Conservation (phyloP, 352 stramenopile species). For the Phytophthora ohioensis region DNA sequence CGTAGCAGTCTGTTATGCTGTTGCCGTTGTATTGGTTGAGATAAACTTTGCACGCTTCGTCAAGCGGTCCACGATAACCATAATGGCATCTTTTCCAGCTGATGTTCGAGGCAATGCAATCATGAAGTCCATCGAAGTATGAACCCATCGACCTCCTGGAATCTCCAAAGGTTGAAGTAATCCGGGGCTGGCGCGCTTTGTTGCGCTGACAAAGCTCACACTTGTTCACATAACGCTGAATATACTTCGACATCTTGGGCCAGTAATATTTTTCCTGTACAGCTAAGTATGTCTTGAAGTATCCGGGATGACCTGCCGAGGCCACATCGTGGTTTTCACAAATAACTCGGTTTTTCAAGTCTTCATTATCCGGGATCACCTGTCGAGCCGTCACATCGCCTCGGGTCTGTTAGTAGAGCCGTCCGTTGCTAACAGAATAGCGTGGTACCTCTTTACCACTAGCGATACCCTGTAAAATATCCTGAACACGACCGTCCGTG, state of each 20-base stretch:
- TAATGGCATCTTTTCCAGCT: slow-evolving; percentile 8
- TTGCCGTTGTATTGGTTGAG: slow-evolving; percentile 6
- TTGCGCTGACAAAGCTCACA: slow-evolving; percentile 23
- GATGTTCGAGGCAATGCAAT: slow-evolving; percentile 3
- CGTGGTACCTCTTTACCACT: slow-evolving; percentile 3
- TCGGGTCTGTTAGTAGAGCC: slow-evolving; percentile 11
- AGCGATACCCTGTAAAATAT: slow-evolving; percentile 5
- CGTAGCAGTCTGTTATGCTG: slow-evolving; percentile 1
- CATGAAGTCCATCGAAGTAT: slow-evolving; percentile 29
- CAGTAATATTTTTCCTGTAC: slow-evolving; percentile 17
- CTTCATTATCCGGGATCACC: slow-evolving; percentile 17
- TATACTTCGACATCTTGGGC: slow-evolving; percentile 26
- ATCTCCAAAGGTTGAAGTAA: slow-evolving; percentile 17
- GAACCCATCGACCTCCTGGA: slow-evolving; percentile 9
- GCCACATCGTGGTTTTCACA: slow-evolving; percentile 17
- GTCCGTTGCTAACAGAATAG: not conserved
- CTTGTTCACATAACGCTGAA: slow-evolving; percentile 28
- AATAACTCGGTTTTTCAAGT: slow-evolving; percentile 25
- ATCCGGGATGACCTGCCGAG: not conserved
- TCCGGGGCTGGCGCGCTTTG: slow-evolving; percentile 18
- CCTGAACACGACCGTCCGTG: not conserved
- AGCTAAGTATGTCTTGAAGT: slow-evolving; percentile 14
- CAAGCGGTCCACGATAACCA: slow-evolving; percentile 22
- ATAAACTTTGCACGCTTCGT: slow-evolving; percentile 23
- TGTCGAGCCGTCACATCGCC: slow-evolving; percentile 9